Evolutionary conservation across 805 yeast genomes (phyloP).

Genomic region (Torulaspora delbrueckii): DNA sequence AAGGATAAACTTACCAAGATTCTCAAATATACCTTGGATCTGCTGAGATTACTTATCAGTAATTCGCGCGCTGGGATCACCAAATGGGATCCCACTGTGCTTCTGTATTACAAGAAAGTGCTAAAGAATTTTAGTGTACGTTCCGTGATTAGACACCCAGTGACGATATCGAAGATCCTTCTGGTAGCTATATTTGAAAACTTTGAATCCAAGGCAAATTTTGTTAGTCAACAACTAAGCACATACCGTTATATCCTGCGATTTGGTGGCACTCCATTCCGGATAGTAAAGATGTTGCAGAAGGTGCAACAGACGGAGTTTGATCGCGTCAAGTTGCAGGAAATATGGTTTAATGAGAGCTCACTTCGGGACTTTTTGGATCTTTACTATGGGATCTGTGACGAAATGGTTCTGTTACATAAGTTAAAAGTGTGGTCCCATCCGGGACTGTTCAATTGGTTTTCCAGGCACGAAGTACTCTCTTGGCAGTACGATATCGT

Average conservation of each 20-base stretch:
- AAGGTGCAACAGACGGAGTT: constrained; percentile 32
- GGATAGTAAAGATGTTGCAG: constrained; percentile 38
- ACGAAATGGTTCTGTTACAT: constrained; percentile 55
- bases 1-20: constrained; percentile 69
- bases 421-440: constrained; percentile 39
- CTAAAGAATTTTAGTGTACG: constrained; percentile 13
- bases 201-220: constrained; percentile 29
- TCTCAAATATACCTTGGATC: constrained; percentile 52
- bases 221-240: constrained; percentile 47
- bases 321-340: constrained; percentile 18
- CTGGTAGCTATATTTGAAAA: constrained; percentile 16
- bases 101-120: constrained; percentile 27
- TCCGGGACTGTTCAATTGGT: constrained; percentile 32
- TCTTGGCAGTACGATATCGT: constrained; percentile 69
- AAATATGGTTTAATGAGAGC: constrained; percentile 40
- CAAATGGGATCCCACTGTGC: constrained; percentile 26
- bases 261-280: constrained; percentile 66
- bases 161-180: constrained; percentile 14
- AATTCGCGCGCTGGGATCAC: constrained; percentile 35
- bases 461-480: constrained; percentile 53
- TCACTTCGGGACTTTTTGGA: constrained; percentile 50
- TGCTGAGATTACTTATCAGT: constrained; percentile 46
- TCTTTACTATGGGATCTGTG: constrained; percentile 60
- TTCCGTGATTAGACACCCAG: constrained; percentile 17
- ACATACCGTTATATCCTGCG: constrained; percentile 63